Evolutionary conservation across 2,329 filamentous ascomycete species (phyloP).

Genomic region (Colletotrichum horii): DNA sequence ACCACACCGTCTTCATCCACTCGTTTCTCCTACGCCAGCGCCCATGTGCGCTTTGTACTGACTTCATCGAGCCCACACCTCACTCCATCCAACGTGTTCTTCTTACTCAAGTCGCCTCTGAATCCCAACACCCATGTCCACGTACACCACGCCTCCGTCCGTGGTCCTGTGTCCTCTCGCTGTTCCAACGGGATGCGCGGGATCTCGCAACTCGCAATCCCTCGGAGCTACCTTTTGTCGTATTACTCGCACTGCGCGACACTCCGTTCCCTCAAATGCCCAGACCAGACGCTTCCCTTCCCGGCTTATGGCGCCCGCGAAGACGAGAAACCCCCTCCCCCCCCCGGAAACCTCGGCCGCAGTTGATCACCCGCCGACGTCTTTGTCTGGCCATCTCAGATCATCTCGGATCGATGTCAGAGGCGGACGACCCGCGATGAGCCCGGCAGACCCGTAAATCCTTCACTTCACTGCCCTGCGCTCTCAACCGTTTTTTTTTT

Average conservation of each 20-base stretch:
- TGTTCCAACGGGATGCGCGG: neutral
- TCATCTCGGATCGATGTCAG: neutral
- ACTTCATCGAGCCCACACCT: neutral
- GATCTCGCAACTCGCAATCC: neutral
- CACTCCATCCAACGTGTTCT: neutral
- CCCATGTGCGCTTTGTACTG: neutral
- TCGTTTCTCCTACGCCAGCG: neutral
- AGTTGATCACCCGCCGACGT: neutral
- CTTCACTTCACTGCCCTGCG: neutral
- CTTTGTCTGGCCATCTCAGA: constrained; percentile 3
- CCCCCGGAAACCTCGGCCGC: neutral
- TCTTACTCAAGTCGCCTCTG: neutral
- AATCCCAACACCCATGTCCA: neutral
- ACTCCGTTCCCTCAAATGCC: neutral
- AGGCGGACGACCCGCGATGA: neutral
- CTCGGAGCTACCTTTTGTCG: neutral
- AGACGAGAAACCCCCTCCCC: neutral
- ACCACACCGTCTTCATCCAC: neutral
- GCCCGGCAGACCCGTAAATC: constrained; percentile 1
- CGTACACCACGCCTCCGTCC: neutral
- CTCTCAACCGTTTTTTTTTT: neutral
- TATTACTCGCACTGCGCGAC: neutral
- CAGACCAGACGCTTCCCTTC: neutral
- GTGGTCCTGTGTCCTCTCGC: neutral
- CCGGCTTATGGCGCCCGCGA: neutral